Evolutionary conservation across 306 rosid species (phyloP), one percentile per base, ranked within the genome.

Genomic region (Medicago ruthenica): DNA sequence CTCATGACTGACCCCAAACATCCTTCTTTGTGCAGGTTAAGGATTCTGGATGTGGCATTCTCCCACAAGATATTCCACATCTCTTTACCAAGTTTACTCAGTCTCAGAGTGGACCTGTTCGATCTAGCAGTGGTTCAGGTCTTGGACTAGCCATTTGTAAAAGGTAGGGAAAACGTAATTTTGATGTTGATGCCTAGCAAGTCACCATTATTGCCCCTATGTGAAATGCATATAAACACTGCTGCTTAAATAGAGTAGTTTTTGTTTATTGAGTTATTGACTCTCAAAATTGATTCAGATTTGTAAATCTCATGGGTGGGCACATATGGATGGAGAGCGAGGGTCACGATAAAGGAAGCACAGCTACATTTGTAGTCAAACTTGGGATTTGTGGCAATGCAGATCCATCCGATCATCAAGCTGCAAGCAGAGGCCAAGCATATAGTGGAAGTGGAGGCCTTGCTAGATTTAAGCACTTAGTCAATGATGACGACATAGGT

Each of bases 131-230:
- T 13, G 89, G 89, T 36, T 81, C 86, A 3, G 98, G 98, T 67
- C 96, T 95, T 11, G 98, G 97, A 63, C 92, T 95, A 36, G 98
- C 98, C 82, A 88, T 95, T 76, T 89, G 97, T 71, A 95, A 88
- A 83, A 87, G 97, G 98, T 95, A 85, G 67, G 53, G 8, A 5
- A 22, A 50, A 20, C 50, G 17, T 69, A 62, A 36, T 81, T 71
- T 31, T 58, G 71, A 47, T 60, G 58, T 51, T 61, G 55, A 39
- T 54, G 64, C 41, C 76, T 17, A 59, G 15, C 9, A 12, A 42
- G 47, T 47, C 47, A 61, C 11, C 14, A 9, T 21, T 27, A 4
- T 73, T 79, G 36, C 36, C 16, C 18, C 75, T 67, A 61, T 27
- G 21, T 31, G 44, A 70, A 13, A 50, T 53, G 74, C 54, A 5